A percentile compares a stretch with the other conserved stretches of the same genome.
These are phyloP conservation scores for Cadophora sp. DNA, from an alignment of 2,329 filamentous ascomycete species.

Conservation along the genomic window DNA sequence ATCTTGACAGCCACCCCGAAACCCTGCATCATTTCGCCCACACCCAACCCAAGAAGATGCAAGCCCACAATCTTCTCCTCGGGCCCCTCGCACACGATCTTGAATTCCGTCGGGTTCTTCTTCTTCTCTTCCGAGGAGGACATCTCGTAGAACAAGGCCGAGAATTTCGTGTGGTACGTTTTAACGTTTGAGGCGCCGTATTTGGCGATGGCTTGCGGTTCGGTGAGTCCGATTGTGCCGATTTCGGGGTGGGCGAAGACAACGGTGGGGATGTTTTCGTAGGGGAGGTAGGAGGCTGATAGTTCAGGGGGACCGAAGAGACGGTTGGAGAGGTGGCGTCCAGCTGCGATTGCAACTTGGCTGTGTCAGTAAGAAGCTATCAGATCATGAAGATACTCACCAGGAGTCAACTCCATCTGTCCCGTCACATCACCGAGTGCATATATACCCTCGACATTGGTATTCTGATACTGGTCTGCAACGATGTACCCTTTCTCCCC, in stretches of 20 bases:
- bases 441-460: constrained; percentile 75
- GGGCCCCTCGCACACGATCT: constrained; percentile 76
- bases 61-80: constrained; percentile 86
- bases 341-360: constrained; percentile 80
- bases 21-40: constrained; percentile 70
- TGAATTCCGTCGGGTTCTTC: constrained; percentile 83
- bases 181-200: constrained; percentile 79
- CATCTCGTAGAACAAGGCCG: constrained; percentile 89
- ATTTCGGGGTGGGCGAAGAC: constrained; percentile 89
- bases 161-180: constrained; percentile 81
- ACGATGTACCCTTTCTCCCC: constrained; percentile 72
- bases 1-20: constrained; percentile 71
- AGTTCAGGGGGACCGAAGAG: constrained; percentile 77
- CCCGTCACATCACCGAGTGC: constrained; percentile 85
- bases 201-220: constrained; percentile 76
- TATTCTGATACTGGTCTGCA: constrained; percentile 85
- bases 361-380: not conserved
- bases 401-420: constrained; percentile 78
- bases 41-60: constrained; percentile 81
- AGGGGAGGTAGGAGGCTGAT: constrained; percentile 68
- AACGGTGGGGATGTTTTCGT: constrained; percentile 81
- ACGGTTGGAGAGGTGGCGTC: constrained; percentile 78
- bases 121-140: constrained; percentile 71
- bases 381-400: not conserved
- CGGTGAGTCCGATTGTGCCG: constrained; percentile 80